phyloP scores from a whole-genome alignment of 2,329 filamentous ascomycete genomes.

The Pseudophaeomoniella oleicola region DNA sequence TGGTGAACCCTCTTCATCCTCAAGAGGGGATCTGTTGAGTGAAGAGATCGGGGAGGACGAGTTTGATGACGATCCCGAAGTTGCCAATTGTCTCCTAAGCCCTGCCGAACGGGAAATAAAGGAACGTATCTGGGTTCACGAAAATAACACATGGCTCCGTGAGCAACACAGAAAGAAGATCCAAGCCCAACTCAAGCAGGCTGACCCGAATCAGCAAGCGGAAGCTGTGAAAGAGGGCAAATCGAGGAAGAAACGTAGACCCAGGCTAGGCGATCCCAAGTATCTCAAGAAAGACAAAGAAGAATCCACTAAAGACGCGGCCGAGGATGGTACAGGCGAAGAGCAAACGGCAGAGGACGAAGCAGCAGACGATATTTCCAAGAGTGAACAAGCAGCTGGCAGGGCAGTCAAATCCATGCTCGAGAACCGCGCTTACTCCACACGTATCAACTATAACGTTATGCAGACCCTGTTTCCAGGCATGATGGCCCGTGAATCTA shows the following conservation, averaged over 20 bases:
- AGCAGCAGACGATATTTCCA: neutral
- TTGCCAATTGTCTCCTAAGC: constrained; percentile 61
- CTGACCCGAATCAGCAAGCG: constrained; percentile 17
- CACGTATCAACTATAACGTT: constrained; percentile 11
- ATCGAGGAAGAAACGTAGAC: constrained; percentile 1
- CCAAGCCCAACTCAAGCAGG: constrained; percentile 49
- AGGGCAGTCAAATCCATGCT: constrained; percentile 11
- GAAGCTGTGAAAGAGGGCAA: constrained; percentile 2
- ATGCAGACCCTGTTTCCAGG: constrained; percentile 7
- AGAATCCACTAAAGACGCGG: neutral
- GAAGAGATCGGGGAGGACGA: constrained; percentile 69
- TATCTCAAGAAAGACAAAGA: neutral
- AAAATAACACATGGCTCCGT: constrained; percentile 88
- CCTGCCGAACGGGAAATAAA: constrained; percentile 66
- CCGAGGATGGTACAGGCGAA: neutral
- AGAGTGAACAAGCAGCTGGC: constrained; percentile 5
- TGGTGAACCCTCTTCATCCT: too few species aligned
- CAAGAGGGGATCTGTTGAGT: too few species aligned
- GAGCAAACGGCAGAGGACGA: neutral
- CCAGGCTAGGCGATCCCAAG: constrained; percentile 1
- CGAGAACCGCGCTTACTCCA: constrained; percentile 11
- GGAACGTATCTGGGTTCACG: constrained; percentile 84
- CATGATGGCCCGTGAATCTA: neutral
- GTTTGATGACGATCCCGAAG: constrained; percentile 81
- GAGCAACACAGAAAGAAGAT: constrained; percentile 73